These are phyloP conservation scores for Alternaria hordeiaustralica DNA, from an alignment of 2,329 filamentous ascomycete species.

Conservation along the genomic window DNA sequence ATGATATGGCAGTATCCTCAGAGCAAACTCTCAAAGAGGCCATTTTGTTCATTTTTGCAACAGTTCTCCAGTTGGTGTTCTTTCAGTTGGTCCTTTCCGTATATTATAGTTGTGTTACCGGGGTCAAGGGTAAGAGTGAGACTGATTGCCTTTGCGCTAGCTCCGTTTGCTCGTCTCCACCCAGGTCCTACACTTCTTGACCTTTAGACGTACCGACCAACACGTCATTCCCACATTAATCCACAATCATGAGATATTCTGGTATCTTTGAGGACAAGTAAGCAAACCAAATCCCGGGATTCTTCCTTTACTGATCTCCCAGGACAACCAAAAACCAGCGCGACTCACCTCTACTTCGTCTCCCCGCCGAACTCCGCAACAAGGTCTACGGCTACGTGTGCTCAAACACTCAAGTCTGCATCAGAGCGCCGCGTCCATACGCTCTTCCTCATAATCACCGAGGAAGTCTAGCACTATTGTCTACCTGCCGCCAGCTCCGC, in stretches of 20 bases:
- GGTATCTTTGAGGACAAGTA: neutral
- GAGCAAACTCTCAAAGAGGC: too few species aligned
- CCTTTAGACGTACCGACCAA: neutral
- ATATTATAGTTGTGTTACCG: too few species aligned
- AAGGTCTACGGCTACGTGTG: fast-evolving
- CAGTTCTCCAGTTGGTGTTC: too few species aligned
- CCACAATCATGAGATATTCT: neutral
- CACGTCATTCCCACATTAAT: neutral
- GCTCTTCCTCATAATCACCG: neutral
- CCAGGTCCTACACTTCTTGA: neutral
- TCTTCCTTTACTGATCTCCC: neutral
- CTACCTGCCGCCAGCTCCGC: neutral
- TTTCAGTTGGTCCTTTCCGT: too few species aligned
- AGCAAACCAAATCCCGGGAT: neutral
- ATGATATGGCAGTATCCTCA: too few species aligned
- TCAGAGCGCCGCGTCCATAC: fast-evolving
- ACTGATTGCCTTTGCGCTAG: neutral
- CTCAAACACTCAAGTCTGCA: neutral
- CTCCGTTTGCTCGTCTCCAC: neutral
- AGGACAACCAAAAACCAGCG: neutral
- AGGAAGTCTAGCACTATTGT: neutral
- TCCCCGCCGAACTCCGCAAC: neutral
- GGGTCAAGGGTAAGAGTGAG: too few species aligned
- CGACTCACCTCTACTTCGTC: neutral
- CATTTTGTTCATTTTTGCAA: too few species aligned